Evolutionary conservation across 306 rosid species (phyloP), one percentile per base, ranked within the genome.

Genomic region (Aeschynomene evenia): DNA sequence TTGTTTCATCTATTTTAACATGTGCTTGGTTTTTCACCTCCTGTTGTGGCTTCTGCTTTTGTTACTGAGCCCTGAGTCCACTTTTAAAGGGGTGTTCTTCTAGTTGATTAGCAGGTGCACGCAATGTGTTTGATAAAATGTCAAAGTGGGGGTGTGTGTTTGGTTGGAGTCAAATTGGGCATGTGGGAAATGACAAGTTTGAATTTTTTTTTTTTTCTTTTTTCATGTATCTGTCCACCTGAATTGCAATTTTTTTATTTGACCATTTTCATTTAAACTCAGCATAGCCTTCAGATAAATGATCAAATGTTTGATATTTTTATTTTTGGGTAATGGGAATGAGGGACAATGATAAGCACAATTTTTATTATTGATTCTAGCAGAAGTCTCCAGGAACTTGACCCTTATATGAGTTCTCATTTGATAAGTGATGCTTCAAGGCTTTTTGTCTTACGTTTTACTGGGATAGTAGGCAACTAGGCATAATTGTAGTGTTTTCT

Each of bases 51-150:
- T 70, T 1, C 26, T 50, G 14, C 36, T 61, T 75, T 20, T 23
- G 46, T 49, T 28, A 5, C 20, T 68, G 18, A 16, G 14, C 40
- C 40, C 37, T 71, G 62, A 14, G 9, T 74, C 46, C 24, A 12
- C 24, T 29, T 6, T 13, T 39, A 1, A 20, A 39, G 22, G 11
- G 6, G 56, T 45, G 11, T 55, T 70, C 33, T n/a, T n/a, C n/a
- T n/a, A 7, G 10, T 56, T 23, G 7, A 70, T 82, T 69, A 63
- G 48, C 20, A 8, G 15, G 8, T 82, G 85, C 81, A 64, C 72
- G 55, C 77, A 14, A 51, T 8, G 7, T 86, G 86, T 68, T 83
- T 75, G 90, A 75, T 74, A 19, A 79, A 77, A 81, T 85, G 84
- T 53, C 81, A 18, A 40, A 54, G 37, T 51, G 63, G 80, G 67